Evolutionary conservation across 2,329 filamentous ascomycete genomes (phyloP).

Genomic region (Phialophora expanda): DNA sequence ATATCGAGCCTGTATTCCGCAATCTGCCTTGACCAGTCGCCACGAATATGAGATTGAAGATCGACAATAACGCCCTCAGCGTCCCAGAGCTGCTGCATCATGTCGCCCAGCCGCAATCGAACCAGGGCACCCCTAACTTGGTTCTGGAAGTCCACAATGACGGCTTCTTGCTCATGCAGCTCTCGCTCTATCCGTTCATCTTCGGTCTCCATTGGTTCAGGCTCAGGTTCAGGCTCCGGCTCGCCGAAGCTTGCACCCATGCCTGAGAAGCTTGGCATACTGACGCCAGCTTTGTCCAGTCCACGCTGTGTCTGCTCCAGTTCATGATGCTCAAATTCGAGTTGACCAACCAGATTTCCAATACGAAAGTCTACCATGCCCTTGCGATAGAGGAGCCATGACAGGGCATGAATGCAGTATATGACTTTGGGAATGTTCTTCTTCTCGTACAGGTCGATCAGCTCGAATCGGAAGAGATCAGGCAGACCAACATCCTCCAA

Average conservation of each 20-base stretch:
- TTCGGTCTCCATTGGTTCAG: constrained; percentile 77
- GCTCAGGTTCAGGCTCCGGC: constrained; percentile 73
- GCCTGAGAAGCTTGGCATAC: constrained; percentile 96
- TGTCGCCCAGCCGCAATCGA: constrained; percentile 74
- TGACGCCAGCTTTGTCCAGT: constrained; percentile 90
- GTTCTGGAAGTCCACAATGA: constrained; percentile 80
- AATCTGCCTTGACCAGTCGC: constrained; percentile 84
- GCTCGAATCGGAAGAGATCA: constrained; percentile 93
- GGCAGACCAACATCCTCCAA: constrained; percentile 89
- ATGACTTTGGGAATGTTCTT: constrained; percentile 99
- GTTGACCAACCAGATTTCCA: constrained; percentile 91
- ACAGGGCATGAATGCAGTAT: constrained; percentile 95
- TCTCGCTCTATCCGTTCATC: constrained; percentile 86
- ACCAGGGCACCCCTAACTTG: constrained; percentile 82
- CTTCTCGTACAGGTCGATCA: constrained; percentile 98
- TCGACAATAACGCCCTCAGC: constrained; percentile 77
- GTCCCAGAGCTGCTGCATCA: constrained; percentile 91
- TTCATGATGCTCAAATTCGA: constrained; percentile 97
- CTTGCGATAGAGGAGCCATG: constrained; percentile 95
- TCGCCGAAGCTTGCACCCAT: constrained; percentile 94
- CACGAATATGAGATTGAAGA: constrained; percentile 83
- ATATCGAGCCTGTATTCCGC: constrained; percentile 81
- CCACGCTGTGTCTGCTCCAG: constrained; percentile 96
- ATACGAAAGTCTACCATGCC: constrained; percentile 95
- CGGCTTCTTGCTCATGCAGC: constrained; percentile 73